Evolutionary conservation across 2,329 filamentous ascomycete genomes (phyloP).

Genomic region (Colletotrichum shisoi): DNA sequence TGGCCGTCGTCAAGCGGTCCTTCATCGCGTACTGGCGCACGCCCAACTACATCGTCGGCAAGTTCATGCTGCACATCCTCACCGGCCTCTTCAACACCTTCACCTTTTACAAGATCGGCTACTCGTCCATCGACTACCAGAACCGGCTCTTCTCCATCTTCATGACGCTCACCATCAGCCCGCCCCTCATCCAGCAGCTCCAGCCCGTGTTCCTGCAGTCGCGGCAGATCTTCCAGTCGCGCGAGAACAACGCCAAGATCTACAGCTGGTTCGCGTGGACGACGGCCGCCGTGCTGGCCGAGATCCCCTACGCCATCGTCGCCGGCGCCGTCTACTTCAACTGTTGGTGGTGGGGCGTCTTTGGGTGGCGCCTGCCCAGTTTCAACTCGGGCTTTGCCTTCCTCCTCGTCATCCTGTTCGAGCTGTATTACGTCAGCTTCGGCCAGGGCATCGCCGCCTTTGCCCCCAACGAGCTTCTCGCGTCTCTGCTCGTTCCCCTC

Average conservation of each 20-base stretch:
- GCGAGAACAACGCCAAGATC: slow-evolving; percentile 80
- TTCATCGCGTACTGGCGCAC: slow-evolving; percentile 72
- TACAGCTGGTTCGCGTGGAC: slow-evolving; percentile 79
- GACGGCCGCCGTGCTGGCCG: slow-evolving; percentile 70
- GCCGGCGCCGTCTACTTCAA: slow-evolving; percentile 70
- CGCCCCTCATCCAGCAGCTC: slow-evolving; percentile 78
- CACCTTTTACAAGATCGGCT: slow-evolving; percentile 71
- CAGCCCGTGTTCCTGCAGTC: slow-evolving; percentile 75
- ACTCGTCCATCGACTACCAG: slow-evolving; percentile 69
- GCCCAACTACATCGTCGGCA: slow-evolving; percentile 69
- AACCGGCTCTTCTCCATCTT: slow-evolving; percentile 78
- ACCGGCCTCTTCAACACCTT: slow-evolving; percentile 74
- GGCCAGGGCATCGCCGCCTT: slow-evolving; percentile 73
- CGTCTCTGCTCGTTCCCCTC: slow-evolving; percentile 70
- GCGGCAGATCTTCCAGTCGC: slow-evolving; percentile 71
- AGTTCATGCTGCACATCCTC: slow-evolving; percentile 68
- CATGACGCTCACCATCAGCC: slow-evolving; percentile 77
- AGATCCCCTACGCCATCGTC: slow-evolving; percentile 74
- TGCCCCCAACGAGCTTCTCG: slow-evolving; percentile 71
- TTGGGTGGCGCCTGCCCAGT: slow-evolving; percentile 59
- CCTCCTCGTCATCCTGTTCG: slow-evolving; percentile 71
- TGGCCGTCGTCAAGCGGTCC: slow-evolving; percentile 62
- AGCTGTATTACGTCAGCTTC: slow-evolving; percentile 70
- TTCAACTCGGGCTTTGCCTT: slow-evolving; percentile 70
- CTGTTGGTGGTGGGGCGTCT: slow-evolving; percentile 66